Conservation (phyloP, 805 yeast species). For the Jamesozyma hellenica region DNA sequence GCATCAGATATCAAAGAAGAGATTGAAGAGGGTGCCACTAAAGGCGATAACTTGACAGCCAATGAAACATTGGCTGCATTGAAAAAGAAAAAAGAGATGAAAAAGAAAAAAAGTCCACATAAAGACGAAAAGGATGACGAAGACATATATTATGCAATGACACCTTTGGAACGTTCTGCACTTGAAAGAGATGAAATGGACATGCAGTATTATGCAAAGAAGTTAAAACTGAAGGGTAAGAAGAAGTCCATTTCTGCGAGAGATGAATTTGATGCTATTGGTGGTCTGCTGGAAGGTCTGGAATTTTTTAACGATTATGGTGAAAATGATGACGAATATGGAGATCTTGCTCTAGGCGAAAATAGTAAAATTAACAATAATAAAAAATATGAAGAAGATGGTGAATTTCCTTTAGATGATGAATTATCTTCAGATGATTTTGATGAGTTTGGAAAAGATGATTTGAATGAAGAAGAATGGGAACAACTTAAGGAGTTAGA, state of each 20-base stretch:
- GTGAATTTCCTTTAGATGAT: slow-evolving; percentile 34
- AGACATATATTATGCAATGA: slow-evolving; percentile 19
- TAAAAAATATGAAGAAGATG: slow-evolving; percentile 15
- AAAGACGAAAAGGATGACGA: slow-evolving; percentile 6
- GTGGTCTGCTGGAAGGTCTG: slow-evolving; percentile 69
- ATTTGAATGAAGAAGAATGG: slow-evolving; percentile 30
- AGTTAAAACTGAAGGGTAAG: slow-evolving; percentile 57
- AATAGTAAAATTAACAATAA: slow-evolving; percentile 14
- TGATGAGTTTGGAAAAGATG: slow-evolving; percentile 35
- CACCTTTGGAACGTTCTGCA: slow-evolving; percentile 40
- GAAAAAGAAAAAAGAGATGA: slow-evolving; percentile 24
- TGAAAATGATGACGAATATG: slow-evolving; percentile 24
- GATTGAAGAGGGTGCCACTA: slow-evolving; percentile 15
- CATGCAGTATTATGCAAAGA: slow-evolving; percentile 71
- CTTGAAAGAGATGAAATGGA: slow-evolving; percentile 63
- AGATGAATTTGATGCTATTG: slow-evolving; percentile 67
- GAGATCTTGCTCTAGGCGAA: slow-evolving; percentile 22
- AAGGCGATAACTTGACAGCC: slow-evolving; percentile 23
- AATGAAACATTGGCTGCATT: slow-evolving; percentile 31
- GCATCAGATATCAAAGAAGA: slow-evolving; percentile 2
- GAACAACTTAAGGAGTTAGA: slow-evolving; percentile 25
- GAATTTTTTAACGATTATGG: slow-evolving; percentile 34
- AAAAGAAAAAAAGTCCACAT: slow-evolving; percentile 9
- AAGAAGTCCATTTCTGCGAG: slow-evolving; percentile 36
- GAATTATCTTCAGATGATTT: slow-evolving; percentile 36